Conservation (phyloP, 208 protist genomes). For the Blastocrithidia nonstop region DNA sequence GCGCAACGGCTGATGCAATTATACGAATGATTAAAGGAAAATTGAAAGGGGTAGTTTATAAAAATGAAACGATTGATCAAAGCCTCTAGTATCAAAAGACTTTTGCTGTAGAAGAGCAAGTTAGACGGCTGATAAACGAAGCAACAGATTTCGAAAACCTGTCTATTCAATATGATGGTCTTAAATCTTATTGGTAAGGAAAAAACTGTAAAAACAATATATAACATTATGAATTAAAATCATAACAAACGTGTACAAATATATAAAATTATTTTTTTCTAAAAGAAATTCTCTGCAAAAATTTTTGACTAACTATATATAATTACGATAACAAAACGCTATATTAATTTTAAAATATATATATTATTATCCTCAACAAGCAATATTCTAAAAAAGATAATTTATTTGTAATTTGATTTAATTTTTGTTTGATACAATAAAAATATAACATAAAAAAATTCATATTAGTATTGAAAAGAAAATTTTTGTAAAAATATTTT, state of each 20-base stretch:
- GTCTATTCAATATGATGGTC: slow-evolving; percentile 97
- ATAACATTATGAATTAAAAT: not conserved
- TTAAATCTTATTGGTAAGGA: slow-evolving; percentile 96
- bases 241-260: not conserved
- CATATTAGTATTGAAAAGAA: too few relatives aligned
- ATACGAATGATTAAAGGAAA: slow-evolving; percentile 96
- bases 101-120: slow-evolving; percentile 60
- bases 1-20: slow-evolving; percentile 24
- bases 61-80: slow-evolving; percentile 4
- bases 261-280: too few relatives aligned
- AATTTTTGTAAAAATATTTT: too few relatives aligned
- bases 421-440: too few relatives aligned
- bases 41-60: slow-evolving; percentile 95
- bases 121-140: slow-evolving; percentile 90
- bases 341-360: not conserved
- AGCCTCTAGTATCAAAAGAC: slow-evolving; percentile 1
- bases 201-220: not conserved
- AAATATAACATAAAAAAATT: too few relatives aligned
- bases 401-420: too few relatives aligned
- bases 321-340: not conserved
- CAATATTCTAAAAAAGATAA: too few relatives aligned
- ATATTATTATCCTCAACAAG: too few relatives aligned
- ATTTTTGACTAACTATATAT: not conserved
- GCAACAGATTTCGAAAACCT: slow-evolving; percentile 98
- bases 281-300: not conserved